Conservation (phyloP, 495 filamentous ascomycete species). For the Aspergillus leporis region DNA sequence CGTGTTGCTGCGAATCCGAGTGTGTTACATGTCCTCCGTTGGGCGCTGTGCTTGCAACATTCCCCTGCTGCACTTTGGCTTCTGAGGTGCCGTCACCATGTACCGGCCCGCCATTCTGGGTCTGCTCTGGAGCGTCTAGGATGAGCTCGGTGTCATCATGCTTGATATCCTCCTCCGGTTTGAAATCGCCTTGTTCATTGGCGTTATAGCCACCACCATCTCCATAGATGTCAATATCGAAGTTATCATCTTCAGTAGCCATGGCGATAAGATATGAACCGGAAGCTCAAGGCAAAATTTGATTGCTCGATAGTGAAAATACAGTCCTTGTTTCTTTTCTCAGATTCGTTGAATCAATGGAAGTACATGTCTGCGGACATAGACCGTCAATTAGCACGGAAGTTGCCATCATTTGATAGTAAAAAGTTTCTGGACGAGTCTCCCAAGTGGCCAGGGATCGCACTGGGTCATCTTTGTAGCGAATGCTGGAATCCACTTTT, state of each 20-base stretch:
- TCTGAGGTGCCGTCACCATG: slow-evolving; percentile 21
- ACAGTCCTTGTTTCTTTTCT: slow-evolving; percentile 36
- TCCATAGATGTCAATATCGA: slow-evolving; percentile 98
- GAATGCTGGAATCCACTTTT: slow-evolving; percentile 5
- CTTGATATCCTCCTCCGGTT: slow-evolving; percentile 53
- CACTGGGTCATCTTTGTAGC: slow-evolving; percentile 8
- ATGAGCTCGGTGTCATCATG: slow-evolving; percentile 49
- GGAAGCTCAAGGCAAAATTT: slow-evolving; percentile 29
- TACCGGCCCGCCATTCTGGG: slow-evolving; percentile 21
- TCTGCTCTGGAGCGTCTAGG: slow-evolving; percentile 35
- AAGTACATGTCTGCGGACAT: slow-evolving; percentile 48
- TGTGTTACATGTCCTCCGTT: slow-evolving; percentile 29
- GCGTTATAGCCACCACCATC: slow-evolving; percentile 60
- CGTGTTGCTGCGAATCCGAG: slow-evolving; percentile 20
- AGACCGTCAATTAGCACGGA: slow-evolving; percentile 43
- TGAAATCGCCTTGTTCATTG: slow-evolving; percentile 50
- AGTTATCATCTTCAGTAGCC: slow-evolving; percentile 84
- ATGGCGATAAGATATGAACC: slow-evolving; percentile 51
- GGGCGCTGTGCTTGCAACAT: slow-evolving; percentile 20
- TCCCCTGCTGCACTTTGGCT: slow-evolving; percentile 19
- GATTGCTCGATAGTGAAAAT: slow-evolving; percentile 37
- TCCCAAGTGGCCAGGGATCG: not conserved
- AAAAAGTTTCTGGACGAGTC: slow-evolving; percentile 1
- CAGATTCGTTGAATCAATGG: slow-evolving; percentile 37
- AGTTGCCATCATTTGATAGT: slow-evolving; percentile 20